phyloP scores from a whole-genome alignment of 2,329 filamentous ascomycete species.

The Sclerotiophoma versabilis region DNA sequence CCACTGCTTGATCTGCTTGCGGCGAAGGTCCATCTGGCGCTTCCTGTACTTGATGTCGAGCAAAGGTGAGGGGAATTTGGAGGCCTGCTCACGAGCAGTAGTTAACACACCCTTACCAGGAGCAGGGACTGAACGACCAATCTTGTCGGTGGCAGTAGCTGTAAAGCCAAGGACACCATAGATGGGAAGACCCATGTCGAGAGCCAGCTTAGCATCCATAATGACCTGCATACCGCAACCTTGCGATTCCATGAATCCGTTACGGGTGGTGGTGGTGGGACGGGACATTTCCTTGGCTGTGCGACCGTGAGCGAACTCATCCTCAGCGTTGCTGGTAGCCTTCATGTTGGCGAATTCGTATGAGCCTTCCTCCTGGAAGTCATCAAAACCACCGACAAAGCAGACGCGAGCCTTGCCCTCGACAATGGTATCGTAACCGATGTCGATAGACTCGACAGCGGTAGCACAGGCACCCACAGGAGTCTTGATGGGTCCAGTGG shows the following conservation, averaged over 20 bases:
- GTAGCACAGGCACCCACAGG: constrained; percentile 97
- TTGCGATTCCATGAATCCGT: constrained; percentile 99
- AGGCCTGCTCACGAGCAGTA: constrained; percentile 86
- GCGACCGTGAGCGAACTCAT: constrained; percentile 93
- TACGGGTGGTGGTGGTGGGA: constrained; percentile 93
- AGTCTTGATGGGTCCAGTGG: constrained; percentile 97
- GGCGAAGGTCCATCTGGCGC: constrained; percentile 91
- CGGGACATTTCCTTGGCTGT: constrained; percentile 98
- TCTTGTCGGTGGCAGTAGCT: constrained; percentile 98
- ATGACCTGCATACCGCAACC: constrained; percentile 98
- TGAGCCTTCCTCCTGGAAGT: constrained; percentile 98
- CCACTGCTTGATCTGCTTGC: constrained; percentile 94
- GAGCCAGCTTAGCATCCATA: constrained; percentile 93
- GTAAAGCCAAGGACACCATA: constrained; percentile 94
- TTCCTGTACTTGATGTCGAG: constrained; percentile 98
- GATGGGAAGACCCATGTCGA: constrained; percentile 99
- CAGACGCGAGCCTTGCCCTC: constrained; percentile 98
- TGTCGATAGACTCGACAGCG: constrained; percentile 95
- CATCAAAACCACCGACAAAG: constrained; percentile 98
- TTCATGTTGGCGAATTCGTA: constrained; percentile 99
- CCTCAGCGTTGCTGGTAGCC: constrained; percentile 96
- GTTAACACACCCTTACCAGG: constrained; percentile 97
- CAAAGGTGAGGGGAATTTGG: constrained; percentile 93
- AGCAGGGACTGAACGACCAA: constrained; percentile 94
- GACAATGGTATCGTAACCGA: constrained; percentile 97